These are phyloP conservation scores for Pleurotus giganteus DNA, from an alignment of 768 basidiomycete genomes.

Conservation along the genomic window DNA sequence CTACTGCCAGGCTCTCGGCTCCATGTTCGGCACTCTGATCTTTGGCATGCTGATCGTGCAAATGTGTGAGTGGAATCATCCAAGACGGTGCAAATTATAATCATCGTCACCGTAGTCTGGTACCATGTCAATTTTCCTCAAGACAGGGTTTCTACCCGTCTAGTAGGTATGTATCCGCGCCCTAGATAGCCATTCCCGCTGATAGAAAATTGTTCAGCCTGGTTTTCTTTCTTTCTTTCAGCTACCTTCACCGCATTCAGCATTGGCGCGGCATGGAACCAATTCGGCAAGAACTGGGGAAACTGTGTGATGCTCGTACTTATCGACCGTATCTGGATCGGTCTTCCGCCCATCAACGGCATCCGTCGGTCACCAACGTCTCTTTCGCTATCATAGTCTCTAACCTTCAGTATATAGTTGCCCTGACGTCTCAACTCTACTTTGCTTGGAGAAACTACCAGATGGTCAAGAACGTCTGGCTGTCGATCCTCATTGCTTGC, in stretches of 20 bases:
- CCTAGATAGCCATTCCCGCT: background rate
- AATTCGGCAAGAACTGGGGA: slow-evolving; percentile 18
- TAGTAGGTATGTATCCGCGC: background rate
- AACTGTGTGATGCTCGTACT: slow-evolving; percentile 7
- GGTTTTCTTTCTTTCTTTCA: slow-evolving; percentile 17
- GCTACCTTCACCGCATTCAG: slow-evolving; percentile 13
- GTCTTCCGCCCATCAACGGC: background rate
- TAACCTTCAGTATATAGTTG: background rate
- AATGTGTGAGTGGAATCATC: slow-evolving; percentile 16
- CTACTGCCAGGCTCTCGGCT: slow-evolving; percentile 16
- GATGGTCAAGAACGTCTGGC: slow-evolving; percentile 1
- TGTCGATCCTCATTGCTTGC: slow-evolving; percentile 9
- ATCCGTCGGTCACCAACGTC: slow-evolving; percentile 4
- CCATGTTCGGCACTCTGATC: slow-evolving; percentile 15
- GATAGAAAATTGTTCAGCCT: background rate
- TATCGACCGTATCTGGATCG: slow-evolving; percentile 15
- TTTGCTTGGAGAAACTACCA: slow-evolving; percentile 14
- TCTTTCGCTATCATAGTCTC: slow-evolving; percentile 6
- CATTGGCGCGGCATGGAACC: slow-evolving; percentile 16
- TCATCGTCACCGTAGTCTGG: slow-evolving; percentile 12
- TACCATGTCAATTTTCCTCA: slow-evolving; percentile 15
- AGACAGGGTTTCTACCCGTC: slow-evolving; percentile 7
- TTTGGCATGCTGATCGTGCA: slow-evolving; percentile 20
- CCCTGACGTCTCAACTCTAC: slow-evolving; percentile 12
- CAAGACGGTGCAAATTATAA: too few species aligned